Percentiles rank a stretch among this genome's conserved stretches.
phyloP scores from a whole-genome alignment of 2,329 filamentous ascomycete genomes.

The Claviceps spartinae region DNA sequence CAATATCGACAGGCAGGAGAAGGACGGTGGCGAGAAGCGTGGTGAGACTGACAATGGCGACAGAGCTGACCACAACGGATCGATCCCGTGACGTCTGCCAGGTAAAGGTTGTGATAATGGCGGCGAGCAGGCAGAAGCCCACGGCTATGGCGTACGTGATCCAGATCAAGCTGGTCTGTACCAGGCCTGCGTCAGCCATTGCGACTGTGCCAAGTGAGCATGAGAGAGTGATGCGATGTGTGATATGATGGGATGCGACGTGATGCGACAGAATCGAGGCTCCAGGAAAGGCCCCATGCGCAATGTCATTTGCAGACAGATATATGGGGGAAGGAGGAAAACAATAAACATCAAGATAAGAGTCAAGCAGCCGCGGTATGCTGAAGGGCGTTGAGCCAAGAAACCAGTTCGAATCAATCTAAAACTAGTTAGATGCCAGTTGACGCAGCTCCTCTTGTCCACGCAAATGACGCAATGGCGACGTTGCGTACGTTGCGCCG shows the following conservation, averaged over 20 bases:
- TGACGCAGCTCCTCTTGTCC: background rate
- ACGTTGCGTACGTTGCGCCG: background rate
- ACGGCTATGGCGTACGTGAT: slow-evolving; percentile 79
- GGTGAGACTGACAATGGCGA: slow-evolving; percentile 78
- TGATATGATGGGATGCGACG: background rate
- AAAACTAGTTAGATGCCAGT: too few relatives aligned
- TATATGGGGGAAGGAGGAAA: background rate
- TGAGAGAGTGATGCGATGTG: background rate
- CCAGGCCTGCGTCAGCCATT: slow-evolving; percentile 41
- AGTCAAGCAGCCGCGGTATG: background rate
- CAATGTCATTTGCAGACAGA: background rate
- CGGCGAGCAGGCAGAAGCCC: slow-evolving; percentile 59
- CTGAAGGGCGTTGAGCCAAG: background rate
- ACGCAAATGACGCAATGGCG: slow-evolving; percentile 9
- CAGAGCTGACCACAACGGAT: slow-evolving; percentile 64
- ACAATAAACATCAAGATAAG: background rate
- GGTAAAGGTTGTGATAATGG: slow-evolving; percentile 75
- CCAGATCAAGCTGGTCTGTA: slow-evolving; percentile 90
- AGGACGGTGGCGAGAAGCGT: slow-evolving; percentile 83
- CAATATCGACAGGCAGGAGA: slow-evolving; percentile 87
- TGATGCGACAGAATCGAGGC: too few relatives aligned
- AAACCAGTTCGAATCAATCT: too few relatives aligned
- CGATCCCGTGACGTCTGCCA: slow-evolving; percentile 86
- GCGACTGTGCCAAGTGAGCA: slow-evolving; percentile 5
- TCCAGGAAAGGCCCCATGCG: background rate